Evolutionary conservation across 805 yeast genomes (phyloP).

Genomic region (Blastobotrys chiropterorum): DNA sequence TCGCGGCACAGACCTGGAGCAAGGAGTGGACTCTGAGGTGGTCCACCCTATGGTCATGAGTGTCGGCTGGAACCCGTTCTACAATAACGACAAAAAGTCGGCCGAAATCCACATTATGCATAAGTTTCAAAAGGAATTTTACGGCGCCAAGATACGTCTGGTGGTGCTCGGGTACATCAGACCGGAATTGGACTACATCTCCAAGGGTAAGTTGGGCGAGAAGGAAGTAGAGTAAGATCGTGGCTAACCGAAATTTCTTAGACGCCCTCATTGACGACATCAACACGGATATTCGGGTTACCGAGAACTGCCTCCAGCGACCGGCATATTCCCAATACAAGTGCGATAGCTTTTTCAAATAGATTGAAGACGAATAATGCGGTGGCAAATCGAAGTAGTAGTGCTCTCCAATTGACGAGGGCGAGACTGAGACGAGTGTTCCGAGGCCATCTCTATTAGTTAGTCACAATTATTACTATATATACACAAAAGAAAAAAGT

Average conservation of each 20-base stretch:
- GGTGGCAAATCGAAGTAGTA: too few relatives aligned
- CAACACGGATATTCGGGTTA: slow-evolving; percentile 67
- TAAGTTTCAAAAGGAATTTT: slow-evolving; percentile 55
- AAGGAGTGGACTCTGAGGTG: slow-evolving; percentile 34
- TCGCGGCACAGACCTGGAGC: slow-evolving; percentile 48
- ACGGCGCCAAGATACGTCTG: slow-evolving; percentile 71
- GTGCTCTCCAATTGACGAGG: too few relatives aligned
- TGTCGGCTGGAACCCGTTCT: slow-evolving; percentile 93
- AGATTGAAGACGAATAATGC: background rate
- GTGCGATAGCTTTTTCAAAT: slow-evolving; percentile 18
- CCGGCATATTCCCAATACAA: slow-evolving; percentile 37
- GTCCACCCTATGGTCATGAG: slow-evolving; percentile 87
- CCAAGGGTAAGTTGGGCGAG: slow-evolving; percentile 35
- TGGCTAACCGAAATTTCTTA: slow-evolving; percentile 18
- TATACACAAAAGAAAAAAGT: background rate
- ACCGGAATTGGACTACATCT: slow-evolving; percentile 81
- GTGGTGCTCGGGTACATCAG: slow-evolving; percentile 81
- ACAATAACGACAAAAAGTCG: slow-evolving; percentile 68
- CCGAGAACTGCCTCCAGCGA: slow-evolving; percentile 43
- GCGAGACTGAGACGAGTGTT: too few relatives aligned
- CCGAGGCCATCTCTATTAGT: too few relatives aligned
- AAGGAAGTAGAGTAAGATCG: slow-evolving; percentile 15
- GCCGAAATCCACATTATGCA: slow-evolving; percentile 81
- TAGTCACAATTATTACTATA: background rate
- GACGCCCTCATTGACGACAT: slow-evolving; percentile 86